phyloP scores from a whole-genome alignment of 2,329 filamentous ascomycete genomes.

The Rhinocladiella mackenziei region DNA sequence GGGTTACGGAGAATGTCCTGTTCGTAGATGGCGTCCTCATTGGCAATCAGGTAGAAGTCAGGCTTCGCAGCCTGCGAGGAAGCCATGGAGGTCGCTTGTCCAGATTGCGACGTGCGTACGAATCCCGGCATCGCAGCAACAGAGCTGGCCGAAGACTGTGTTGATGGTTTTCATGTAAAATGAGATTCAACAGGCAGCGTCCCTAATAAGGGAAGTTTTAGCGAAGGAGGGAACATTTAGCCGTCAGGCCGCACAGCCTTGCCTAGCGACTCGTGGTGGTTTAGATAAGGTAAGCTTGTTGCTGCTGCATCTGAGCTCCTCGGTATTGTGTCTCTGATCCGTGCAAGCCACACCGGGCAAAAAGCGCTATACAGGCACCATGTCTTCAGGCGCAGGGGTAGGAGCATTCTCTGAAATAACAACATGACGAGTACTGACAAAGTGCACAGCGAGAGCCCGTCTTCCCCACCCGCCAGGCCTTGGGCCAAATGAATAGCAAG shows the following conservation, averaged over 20 bases:
- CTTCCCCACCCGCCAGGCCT: slow-evolving; percentile 94
- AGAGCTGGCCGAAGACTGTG: too few species aligned
- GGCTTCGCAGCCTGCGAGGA: slow-evolving; percentile 17
- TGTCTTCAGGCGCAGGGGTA: slow-evolving; percentile 23
- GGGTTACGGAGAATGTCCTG: slow-evolving; percentile 86
- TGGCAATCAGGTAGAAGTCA: slow-evolving; percentile 44
- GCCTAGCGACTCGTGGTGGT: too few species aligned
- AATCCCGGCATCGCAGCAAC: slow-evolving; percentile 25
- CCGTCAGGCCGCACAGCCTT: too few species aligned
- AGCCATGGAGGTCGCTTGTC: slow-evolving; percentile 16
- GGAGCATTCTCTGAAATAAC: background rate
- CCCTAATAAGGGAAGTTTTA: too few species aligned
- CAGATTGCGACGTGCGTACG: slow-evolving; percentile 10
- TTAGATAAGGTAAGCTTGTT: too few species aligned
- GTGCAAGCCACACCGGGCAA: slow-evolving; percentile 22
- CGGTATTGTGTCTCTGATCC: too few species aligned
- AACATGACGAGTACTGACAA: slow-evolving; percentile 30
- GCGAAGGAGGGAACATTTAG: too few species aligned
- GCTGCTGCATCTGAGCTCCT: too few species aligned
- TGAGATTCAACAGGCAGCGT: too few species aligned
- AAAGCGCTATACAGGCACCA: slow-evolving; percentile 32
- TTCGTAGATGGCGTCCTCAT: slow-evolving; percentile 92
- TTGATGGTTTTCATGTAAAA: too few species aligned
- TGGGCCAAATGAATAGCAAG: slow-evolving; percentile 97
- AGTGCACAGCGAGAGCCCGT: slow-evolving; percentile 77